Conservation (phyloP, 2,329 filamentous ascomycete species). For the Fusarium xyrophilum region DNA sequence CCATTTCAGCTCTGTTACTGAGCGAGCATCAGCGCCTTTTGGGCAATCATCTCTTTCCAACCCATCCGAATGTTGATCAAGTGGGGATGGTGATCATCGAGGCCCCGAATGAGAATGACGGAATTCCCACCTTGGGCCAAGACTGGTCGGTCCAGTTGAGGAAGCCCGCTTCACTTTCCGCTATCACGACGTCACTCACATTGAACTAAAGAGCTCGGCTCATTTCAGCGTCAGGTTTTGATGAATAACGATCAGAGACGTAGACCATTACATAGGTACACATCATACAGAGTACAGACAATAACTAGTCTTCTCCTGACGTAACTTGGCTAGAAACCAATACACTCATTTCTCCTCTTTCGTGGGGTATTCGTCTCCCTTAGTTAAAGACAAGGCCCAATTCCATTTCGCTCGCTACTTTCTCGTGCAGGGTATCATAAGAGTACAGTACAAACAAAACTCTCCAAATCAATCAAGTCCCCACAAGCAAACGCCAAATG, state of each 20-base stretch:
- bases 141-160: not conserved
- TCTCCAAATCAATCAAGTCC: slow-evolving; percentile 17
- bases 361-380: slow-evolving; percentile 10
- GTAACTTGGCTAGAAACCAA: slow-evolving; percentile 9
- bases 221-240: slow-evolving; percentile 4
- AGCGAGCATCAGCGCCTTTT: slow-evolving; percentile 8
- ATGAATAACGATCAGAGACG: slow-evolving; percentile 6
- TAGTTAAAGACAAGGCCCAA: slow-evolving; percentile 19
- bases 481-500: slow-evolving; percentile 24
- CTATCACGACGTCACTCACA: slow-evolving; percentile 19
- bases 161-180: slow-evolving; percentile 8
- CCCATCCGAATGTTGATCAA: slow-evolving; percentile 21
- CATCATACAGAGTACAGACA: too few species aligned
- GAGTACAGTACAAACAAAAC: slow-evolving; percentile 16
- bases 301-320: slow-evolving; percentile 16
- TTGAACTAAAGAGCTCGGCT: not conserved
- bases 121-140: slow-evolving; percentile 17
- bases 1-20: slow-evolving; percentile 15
- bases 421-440: slow-evolving; percentile 40
- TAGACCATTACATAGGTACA: not conserved
- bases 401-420: slow-evolving; percentile 32
- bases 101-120: slow-evolving; percentile 22
- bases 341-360: not conserved
- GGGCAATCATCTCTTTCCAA: slow-evolving; percentile 1
- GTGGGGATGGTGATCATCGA: slow-evolving; percentile 28